Evolutionary conservation across 2,329 filamentous ascomycete genomes (phyloP), one percentile per base, ranked within the genome.

Genomic region (Alternaria atra): DNA sequence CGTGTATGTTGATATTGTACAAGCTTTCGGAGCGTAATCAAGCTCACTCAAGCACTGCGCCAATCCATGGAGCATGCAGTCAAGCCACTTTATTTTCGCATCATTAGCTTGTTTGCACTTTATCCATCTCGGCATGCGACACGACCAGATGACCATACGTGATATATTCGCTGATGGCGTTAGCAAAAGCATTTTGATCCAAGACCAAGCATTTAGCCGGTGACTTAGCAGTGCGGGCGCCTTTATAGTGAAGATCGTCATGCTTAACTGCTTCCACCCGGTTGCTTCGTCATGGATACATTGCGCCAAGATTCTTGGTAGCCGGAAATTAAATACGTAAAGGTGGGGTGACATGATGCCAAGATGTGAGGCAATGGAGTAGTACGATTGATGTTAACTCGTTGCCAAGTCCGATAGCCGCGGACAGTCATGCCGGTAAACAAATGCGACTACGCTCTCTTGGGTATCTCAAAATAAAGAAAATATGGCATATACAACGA

Each of bases 151-250:
- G 60, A 60, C 55, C 35, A 37, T 39, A 51, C 43, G 27, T 42
- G 30, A 52, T 53, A 39, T 58, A 58, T 30, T 42, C 34, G 30
- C 52, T 35, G 32, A 63, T 35, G 60, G 43, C 42, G 64, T 63
- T 35, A 34, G 56, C 52, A 68, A 61, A 71, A 72, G 72, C 66
- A 56, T 65, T 58, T 44, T 43, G 40, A 55, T 60, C 62, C 62
- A 60, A 57, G 60, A 51, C 48, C 53, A 70, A 65, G 69, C 55
- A 61, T 72, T 75, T 74, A 75, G 59, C 73, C 73, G 73, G 72
- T 52, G 43, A 53, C 60, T 65, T 66, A 66, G 60, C 55, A 56
- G 20, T 55, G 20, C 37, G 34, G 50, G 12, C 30, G 23, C n/a
- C 39, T 52, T 29, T 55, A 37, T 52, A 44, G 54, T 17, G 39